Conservation (phyloP, 2,329 filamentous ascomycete genomes). For the Botrytis cinerea region DNA sequence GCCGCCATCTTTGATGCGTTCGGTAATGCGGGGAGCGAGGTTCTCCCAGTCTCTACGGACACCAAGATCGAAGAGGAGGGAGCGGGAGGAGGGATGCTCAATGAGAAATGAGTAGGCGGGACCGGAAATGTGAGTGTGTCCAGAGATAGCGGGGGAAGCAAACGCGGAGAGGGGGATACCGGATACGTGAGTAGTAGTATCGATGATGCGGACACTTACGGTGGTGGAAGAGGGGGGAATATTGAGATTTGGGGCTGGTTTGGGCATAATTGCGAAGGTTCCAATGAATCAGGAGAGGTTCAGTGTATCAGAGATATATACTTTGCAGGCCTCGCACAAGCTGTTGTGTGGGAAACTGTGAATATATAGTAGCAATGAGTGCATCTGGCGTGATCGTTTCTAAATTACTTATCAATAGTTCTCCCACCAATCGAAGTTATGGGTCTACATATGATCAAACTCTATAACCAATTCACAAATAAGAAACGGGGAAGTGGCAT, state of each 20-base stretch:
- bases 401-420: background rate
- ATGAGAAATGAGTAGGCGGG: conserved; percentile 32
- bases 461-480: background rate
- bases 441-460: background rate
- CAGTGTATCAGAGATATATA: background rate
- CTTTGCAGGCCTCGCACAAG: background rate
- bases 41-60: conserved; percentile 41
- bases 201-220: conserved; percentile 42
- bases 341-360: background rate
- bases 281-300: background rate
- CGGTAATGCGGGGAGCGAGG: conserved; percentile 33
- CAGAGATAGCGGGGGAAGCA: conserved; percentile 41
- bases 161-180: conserved; percentile 33
- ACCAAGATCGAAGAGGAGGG: conserved; percentile 40
- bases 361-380: background rate
- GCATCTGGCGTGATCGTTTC: background rate
- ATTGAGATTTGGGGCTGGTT: conserved; percentile 33
- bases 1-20: conserved; percentile 37
- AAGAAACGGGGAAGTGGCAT: background rate
- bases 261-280: background rate
- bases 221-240: conserved; percentile 39
- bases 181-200: conserved; percentile 39
- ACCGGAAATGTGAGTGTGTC: conserved; percentile 40
- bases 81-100: background rate
- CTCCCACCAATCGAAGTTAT: background rate